Base-by-base conservation (phyloP, 106 monocot genomes). In the Dendrobium officinale region DNA sequence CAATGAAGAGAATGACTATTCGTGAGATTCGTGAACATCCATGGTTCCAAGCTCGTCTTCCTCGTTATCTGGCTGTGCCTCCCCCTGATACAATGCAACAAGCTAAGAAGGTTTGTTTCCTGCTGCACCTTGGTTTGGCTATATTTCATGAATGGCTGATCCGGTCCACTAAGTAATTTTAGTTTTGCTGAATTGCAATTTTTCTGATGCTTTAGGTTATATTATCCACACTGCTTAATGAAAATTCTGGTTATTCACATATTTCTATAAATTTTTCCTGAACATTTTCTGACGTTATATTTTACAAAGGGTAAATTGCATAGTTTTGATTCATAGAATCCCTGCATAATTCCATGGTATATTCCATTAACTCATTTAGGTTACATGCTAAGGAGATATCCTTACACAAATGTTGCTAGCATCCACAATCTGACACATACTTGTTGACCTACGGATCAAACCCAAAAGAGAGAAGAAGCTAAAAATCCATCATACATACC, bases 1-100 rank as follows among this genome's bases (percentile, higher is more conserved):
- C 88, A 29, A 84, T 91, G 86, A 86, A 88, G 68, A 75, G 88
- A 85, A 88, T 91, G 56, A 86, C 84, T 54, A 86, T 91, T 78
- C 82, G 77, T 70, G 88, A 88, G 67, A 91, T 91, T 51, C 82
- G 88, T 49, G 85, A 88, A 58, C 88, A 91, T 83, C 75, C 84
- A 49, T 88, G 88, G 91, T 88, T 91, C 54, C 84, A 80, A 58
- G 78, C 75, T 59, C 86, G 80, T n/a, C 86, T 91, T 80, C 90
- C 88, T 78, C 85, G 86, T 33, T 91, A 86, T 72, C 77, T 91
- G 37, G 83, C 88, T 73, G 91, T 88, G 40, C 86, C 84, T 40
- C 88, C 91, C 55, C 88, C 88, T 19, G 88, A 91, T 79, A 91
- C 86, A 26, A 42, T 56, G 75, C 83, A 86, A 61, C 88, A 86